phyloP scores from a whole-genome alignment of 2,329 filamentous ascomycete species.

The Pyrenophora seminiperda region DNA sequence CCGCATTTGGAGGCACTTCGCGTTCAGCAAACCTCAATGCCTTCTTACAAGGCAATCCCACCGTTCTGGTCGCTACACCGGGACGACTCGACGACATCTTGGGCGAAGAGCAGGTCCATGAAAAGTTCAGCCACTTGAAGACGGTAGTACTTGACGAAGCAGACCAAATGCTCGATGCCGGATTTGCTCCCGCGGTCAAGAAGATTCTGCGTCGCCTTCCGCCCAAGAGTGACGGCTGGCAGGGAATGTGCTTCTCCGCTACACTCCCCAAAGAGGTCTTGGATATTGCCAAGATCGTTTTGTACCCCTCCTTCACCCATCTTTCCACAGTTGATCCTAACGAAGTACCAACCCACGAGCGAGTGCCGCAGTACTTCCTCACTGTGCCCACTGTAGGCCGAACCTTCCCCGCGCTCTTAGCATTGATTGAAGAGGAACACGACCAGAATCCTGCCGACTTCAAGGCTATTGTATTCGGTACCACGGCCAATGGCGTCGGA shows the following conservation, averaged over 20 bases:
- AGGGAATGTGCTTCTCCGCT: slow-evolving; percentile 57
- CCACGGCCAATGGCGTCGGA: slow-evolving; percentile 54
- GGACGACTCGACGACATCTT: slow-evolving; percentile 56
- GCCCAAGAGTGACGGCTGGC: slow-evolving; percentile 55
- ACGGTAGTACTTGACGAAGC: slow-evolving; percentile 54
- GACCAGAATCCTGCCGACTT: slow-evolving; percentile 46
- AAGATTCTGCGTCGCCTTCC: slow-evolving; percentile 59
- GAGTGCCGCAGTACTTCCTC: slow-evolving; percentile 57
- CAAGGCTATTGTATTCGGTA: slow-evolving; percentile 56
- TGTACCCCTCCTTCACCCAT: slow-evolving; percentile 50
- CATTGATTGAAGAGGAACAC: slow-evolving; percentile 54
- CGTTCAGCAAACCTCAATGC: slow-evolving; percentile 40
- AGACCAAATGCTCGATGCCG: slow-evolving; percentile 57
- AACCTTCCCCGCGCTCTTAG: slow-evolving; percentile 53
- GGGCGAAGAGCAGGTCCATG: slow-evolving; percentile 50
- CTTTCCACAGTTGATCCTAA: slow-evolving; percentile 54
- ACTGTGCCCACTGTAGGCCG: slow-evolving; percentile 51
- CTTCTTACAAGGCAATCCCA: slow-evolving; percentile 46
- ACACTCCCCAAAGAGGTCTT: slow-evolving; percentile 54
- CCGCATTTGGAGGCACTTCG: slow-evolving; percentile 51
- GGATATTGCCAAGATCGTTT: slow-evolving; percentile 52
- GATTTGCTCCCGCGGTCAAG: slow-evolving; percentile 60
- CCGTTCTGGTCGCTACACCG: slow-evolving; percentile 56
- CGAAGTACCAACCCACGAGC: slow-evolving; percentile 54
- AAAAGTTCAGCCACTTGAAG: slow-evolving; percentile 53